Conservation (phyloP, 2,329 filamentous ascomycete genomes). For the Botrytis sinoallii region DNA sequence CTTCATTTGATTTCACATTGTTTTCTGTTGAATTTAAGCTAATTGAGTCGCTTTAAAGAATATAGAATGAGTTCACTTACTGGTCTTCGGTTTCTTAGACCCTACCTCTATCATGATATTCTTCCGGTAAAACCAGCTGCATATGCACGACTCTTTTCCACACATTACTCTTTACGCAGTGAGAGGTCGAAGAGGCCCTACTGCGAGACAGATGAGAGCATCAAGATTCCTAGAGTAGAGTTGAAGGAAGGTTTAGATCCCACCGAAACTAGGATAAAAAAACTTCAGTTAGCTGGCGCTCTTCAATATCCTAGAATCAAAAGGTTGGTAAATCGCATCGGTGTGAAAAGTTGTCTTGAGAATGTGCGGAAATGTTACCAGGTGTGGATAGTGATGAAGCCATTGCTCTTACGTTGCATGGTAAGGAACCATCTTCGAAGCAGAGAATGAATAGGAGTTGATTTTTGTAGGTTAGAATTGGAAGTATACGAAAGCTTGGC, state of each 20-base stretch:
- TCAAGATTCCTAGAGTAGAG: not conserved
- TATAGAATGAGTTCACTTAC: constrained; percentile 45
- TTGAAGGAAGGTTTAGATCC: not conserved
- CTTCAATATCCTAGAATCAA: constrained; percentile 11
- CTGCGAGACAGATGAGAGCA: not conserved
- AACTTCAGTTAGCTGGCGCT: constrained; percentile 1
- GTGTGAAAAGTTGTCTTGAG: constrained; percentile 5
- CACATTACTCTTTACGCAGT: constrained; percentile 16
- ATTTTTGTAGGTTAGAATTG: constrained; percentile 60
- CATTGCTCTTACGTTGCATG: constrained; percentile 11
- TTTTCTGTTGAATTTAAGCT: constrained; percentile 24
- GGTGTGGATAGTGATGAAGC: not conserved
- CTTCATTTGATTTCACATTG: not conserved
- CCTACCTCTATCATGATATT: constrained; percentile 47
- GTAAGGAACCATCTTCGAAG: constrained; percentile 26
- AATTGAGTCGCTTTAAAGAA: constrained; percentile 22
- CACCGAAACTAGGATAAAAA: constrained; percentile 1
- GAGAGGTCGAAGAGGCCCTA: not conserved
- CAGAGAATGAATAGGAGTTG: not conserved
- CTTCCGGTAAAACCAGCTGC: constrained; percentile 33
- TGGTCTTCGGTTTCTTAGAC: constrained; percentile 53
- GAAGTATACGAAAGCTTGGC: constrained; percentile 60
- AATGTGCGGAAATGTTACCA: constrained; percentile 1
- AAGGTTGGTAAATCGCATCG: constrained; percentile 4
- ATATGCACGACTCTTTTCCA: constrained; percentile 49